phyloP scores from a whole-genome alignment of 164 flowering plant species.

The Magnolia kwangsiensis region DNA sequence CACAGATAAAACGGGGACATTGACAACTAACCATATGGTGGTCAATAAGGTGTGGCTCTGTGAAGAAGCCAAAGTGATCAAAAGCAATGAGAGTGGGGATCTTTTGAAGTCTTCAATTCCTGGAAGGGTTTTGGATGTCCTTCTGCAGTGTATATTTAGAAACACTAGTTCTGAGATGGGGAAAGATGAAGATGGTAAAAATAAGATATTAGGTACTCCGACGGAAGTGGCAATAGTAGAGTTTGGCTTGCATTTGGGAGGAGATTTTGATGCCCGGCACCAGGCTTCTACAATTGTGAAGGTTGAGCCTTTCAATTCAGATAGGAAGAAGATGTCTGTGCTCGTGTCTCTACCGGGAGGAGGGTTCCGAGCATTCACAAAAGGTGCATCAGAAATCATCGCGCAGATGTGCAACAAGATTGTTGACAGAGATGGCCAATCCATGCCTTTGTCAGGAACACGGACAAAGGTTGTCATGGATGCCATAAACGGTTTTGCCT shows the following conservation, averaged over 20 bases:
- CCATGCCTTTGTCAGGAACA: slow-evolving; percentile 27
- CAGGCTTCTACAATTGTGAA: slow-evolving; percentile 32
- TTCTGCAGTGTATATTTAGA: slow-evolving; percentile 39
- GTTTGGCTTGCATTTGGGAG: slow-evolving; percentile 61
- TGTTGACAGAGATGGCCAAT: slow-evolving; percentile 27
- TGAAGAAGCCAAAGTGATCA: slow-evolving; percentile 27
- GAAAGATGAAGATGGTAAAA: slow-evolving; percentile 52
- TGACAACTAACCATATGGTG: slow-evolving; percentile 53
- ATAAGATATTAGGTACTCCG: slow-evolving; percentile 56
- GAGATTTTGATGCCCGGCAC: slow-evolving; percentile 40
- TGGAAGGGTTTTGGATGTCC: slow-evolving; percentile 21
- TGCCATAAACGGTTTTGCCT: slow-evolving; percentile 39
- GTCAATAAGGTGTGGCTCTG: slow-evolving; percentile 35
- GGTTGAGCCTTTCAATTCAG: slow-evolving; percentile 80
- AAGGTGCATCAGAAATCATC: slow-evolving; percentile 88
- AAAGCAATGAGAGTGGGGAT: slow-evolving; percentile 8
- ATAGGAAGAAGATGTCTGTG: slow-evolving; percentile 75
- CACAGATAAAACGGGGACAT: slow-evolving; percentile 60
- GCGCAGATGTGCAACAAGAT: slow-evolving; percentile 35
- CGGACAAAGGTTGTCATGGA: slow-evolving; percentile 19
- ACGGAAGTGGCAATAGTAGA: slow-evolving; percentile 73
- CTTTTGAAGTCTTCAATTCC: slow-evolving; percentile 17
- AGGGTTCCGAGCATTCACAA: slow-evolving; percentile 55
- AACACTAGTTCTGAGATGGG: slow-evolving; percentile 59
- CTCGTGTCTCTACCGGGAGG: slow-evolving; percentile 52